These are phyloP conservation scores for Colletotrichum melonis DNA, from an alignment of 2,329 filamentous ascomycete species.

Conservation along the genomic window DNA sequence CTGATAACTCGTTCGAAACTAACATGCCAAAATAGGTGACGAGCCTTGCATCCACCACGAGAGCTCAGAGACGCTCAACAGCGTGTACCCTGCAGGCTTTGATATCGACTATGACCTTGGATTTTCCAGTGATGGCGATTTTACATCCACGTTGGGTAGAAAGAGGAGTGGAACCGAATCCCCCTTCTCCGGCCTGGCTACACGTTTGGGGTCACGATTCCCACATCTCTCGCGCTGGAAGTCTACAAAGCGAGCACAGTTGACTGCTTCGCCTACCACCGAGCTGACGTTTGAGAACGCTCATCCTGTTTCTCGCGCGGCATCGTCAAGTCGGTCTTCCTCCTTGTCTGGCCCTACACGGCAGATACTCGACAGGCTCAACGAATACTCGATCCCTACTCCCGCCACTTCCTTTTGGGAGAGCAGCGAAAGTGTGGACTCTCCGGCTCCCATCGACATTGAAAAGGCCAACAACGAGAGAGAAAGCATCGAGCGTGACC, in stretches of 20 bases:
- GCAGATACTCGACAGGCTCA: constrained; percentile 53
- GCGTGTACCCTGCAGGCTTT: constrained; percentile 53
- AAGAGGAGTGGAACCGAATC: constrained; percentile 69
- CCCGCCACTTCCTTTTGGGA: constrained; percentile 74
- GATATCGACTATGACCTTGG: constrained; percentile 74
- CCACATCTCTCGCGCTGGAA: constrained; percentile 64
- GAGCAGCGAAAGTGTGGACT: constrained; percentile 65
- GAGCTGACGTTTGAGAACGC: constrained; percentile 86
- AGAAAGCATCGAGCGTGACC: constrained; percentile 67
- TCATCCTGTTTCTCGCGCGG: constrained; percentile 69
- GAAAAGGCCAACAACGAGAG: constrained; percentile 62
- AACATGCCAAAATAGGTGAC: constrained; percentile 61
- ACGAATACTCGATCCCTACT: constrained; percentile 66
- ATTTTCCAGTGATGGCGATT: constrained; percentile 74
- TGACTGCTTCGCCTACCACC: constrained; percentile 73
- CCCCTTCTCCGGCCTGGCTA: constrained; percentile 70
- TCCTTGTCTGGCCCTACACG: constrained; percentile 75
- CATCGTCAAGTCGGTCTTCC: constrained; percentile 83
- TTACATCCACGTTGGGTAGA: constrained; percentile 58
- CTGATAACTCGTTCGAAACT: constrained; percentile 21
- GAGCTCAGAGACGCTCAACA: constrained; percentile 53
- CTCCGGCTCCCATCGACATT: constrained; percentile 61
- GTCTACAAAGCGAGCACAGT: constrained; percentile 56
- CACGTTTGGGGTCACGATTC: constrained; percentile 73
- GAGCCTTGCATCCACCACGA: constrained; percentile 69